Percentiles rank a stretch among this genome's conserved stretches.
phyloP scores from a whole-genome alignment of 768 basidiomycete species.

The Gelatoporia subvermispora region DNA sequence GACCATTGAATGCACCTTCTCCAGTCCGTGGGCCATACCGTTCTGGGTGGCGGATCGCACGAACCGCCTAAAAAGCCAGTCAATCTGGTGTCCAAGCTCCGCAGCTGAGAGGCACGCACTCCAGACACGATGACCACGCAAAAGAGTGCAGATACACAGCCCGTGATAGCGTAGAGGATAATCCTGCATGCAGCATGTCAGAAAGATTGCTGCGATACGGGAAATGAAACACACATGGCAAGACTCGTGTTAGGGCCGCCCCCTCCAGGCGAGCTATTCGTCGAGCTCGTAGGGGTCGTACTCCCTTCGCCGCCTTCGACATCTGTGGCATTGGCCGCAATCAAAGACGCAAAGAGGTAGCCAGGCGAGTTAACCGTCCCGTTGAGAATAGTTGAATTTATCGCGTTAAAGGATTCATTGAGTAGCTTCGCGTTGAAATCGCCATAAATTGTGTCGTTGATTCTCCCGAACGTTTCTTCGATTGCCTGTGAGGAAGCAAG shows the following conservation, averaged over 20 bases:
- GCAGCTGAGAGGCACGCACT: conserved; percentile 35
- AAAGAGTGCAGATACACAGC: conserved; percentile 82
- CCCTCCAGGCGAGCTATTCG: background rate
- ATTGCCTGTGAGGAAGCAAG: conserved; percentile 32
- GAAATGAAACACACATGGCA: conserved; percentile 58
- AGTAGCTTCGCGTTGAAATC: conserved; percentile 60
- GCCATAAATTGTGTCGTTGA: conserved; percentile 46
- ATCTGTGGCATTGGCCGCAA: conserved; percentile 57
- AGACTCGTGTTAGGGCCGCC: conserved; percentile 30
- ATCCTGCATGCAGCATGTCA: conserved; percentile 44
- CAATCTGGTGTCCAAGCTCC: too few relatives aligned
- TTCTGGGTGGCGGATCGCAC: conserved; percentile 84
- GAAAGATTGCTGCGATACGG: background rate
- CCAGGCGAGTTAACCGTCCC: conserved; percentile 43
- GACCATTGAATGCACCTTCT: conserved; percentile 20
- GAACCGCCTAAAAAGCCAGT: conserved; percentile 69
- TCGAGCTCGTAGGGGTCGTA: conserved; percentile 15
- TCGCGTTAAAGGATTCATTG: conserved; percentile 42
- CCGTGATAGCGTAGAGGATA: conserved; percentile 82
- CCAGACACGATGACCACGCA: conserved; percentile 82
- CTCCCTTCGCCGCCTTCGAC: conserved; percentile 15
- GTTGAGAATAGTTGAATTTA: conserved; percentile 41
- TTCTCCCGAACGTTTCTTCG: conserved; percentile 49
- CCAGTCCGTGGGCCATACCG: conserved; percentile 76
- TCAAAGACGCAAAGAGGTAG: conserved; percentile 69